Base-by-base conservation (phyloP, 2,329 filamentous ascomycete genomes). In the Alternaria conjuncta region DNA sequence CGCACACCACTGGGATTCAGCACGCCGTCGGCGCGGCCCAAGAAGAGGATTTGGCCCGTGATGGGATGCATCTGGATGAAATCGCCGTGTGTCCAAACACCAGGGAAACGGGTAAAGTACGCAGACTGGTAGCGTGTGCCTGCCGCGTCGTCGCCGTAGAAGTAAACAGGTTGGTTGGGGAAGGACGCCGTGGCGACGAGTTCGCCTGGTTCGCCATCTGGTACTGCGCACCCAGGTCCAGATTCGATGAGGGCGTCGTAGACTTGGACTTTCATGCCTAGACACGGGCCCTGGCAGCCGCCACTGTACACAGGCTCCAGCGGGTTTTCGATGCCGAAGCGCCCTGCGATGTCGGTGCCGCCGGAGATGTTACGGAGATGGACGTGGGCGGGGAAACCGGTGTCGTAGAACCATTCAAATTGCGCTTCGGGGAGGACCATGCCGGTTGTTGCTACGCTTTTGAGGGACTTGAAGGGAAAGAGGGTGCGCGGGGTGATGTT, bases 1-100 rank as follows among this genome's bases (percentile, higher is more conserved):
- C 92, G 85, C 11, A 96, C 89, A 0, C 92, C 92, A 7, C 86
- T 89, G 0, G 92, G 92, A 74, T 96, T 96, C 55, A 96, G 81
- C 3, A 96, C 92, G 12, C 92, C 92, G 73, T 96, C 92, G 6
- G 85, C 90, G 2, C 92, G 85, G 1, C 91, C 91, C 0, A 92
- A 84, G 69, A 94, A 90, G 12, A 86, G 77, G 6, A 93, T 76
- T 49, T 88, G 86, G 7, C 88, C 86, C 1, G 92, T 94, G 5
- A 80, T 68, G 0, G 92, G 91, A 72, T 95, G 88, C 13, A 92
- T 82, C 36, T 86, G 85, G 71, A 92, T 89, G 76, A 94, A 95
- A 74, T 96, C 93, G 21, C 92, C 92, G 67, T 96, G 93, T 0
- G 91, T 91, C 93, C 92, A 96, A 2, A 92, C 91, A 59, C 88